phyloP scores from a whole-genome alignment of 129 eudicot genomes.

The Flaveria bidentis region DNA sequence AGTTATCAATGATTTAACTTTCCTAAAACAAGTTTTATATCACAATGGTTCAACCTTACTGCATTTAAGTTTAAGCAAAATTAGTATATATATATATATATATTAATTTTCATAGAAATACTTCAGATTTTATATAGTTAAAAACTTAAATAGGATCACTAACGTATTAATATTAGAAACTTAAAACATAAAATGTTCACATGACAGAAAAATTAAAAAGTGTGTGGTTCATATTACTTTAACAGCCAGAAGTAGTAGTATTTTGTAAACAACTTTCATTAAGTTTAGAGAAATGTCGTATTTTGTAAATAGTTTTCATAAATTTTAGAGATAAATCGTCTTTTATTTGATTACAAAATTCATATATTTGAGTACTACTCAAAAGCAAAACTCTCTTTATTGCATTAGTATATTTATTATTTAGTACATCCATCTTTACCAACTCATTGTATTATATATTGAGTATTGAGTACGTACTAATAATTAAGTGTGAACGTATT shows the following conservation, averaged over 20 bases:
- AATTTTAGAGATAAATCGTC: neutral
- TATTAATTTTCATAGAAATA: neutral
- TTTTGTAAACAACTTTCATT: too few species aligned
- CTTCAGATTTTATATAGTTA: neutral
- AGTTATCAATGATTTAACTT: neutral
- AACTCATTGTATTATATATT: neutral
- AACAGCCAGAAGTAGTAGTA: too few species aligned
- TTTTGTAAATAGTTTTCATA: neutral
- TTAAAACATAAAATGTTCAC: neutral
- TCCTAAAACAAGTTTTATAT: neutral
- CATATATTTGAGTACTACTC: neutral
- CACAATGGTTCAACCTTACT: neutral
- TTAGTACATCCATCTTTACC: conserved; percentile 4
- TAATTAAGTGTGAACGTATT: conserved; percentile 1
- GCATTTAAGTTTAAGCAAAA: neutral
- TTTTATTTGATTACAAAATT: neutral
- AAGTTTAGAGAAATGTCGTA: neutral
- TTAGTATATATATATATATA: too few species aligned
- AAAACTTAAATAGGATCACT: neutral
- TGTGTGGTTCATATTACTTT: neutral
- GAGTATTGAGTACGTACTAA: neutral
- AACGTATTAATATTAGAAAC: neutral
- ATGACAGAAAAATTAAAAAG: neutral
- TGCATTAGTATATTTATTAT: neutral
- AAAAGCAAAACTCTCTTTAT: neutral